A percentile compares a stretch with the other conserved stretches of the same genome.
These are phyloP conservation scores for Candida qinlingensis DNA, from an alignment of 805 yeast genomes.

Conservation along the genomic window DNA sequence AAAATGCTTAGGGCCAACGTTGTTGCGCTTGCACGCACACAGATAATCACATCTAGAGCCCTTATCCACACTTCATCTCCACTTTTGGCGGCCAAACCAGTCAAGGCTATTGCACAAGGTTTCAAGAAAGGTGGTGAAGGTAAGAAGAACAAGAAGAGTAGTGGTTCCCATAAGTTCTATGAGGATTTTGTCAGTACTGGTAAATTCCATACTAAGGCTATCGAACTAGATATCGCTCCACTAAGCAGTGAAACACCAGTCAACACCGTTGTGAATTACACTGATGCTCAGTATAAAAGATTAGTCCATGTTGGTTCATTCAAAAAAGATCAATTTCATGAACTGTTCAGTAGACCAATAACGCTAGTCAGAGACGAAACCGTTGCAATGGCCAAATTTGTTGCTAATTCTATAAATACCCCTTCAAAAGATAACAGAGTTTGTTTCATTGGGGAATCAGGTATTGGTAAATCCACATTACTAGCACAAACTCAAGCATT, in stretches of 20 bases:
- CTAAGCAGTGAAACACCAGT: constrained; percentile 13
- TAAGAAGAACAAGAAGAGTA: constrained; percentile 14
- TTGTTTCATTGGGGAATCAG: constrained; percentile 62
- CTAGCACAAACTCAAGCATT: constrained; percentile 66
- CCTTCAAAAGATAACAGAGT: constrained; percentile 41
- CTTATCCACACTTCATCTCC: constrained; percentile 6
- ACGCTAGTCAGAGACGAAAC: constrained; percentile 52
- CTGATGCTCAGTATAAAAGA: constrained; percentile 31
- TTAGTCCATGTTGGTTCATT: constrained; percentile 57
- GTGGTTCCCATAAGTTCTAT: constrained; percentile 30
- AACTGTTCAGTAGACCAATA: constrained; percentile 55
- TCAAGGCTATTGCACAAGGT: constrained; percentile 13
- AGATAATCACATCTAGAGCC: constrained; percentile 3
- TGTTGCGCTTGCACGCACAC: not conserved
- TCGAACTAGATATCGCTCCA: constrained; percentile 14
- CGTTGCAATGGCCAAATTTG: constrained; percentile 32
- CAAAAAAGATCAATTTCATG: constrained; percentile 63
- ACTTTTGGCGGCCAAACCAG: constrained; percentile 8
- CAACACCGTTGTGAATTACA: constrained; percentile 36
- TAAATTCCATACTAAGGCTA: constrained; percentile 26
- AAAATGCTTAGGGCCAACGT: constrained; percentile 6
- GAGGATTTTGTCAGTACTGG: constrained; percentile 28
- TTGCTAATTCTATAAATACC: constrained; percentile 29
- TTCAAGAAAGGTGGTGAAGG: constrained; percentile 14
- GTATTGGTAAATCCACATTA: constrained; percentile 74